phyloP scores from a whole-genome alignment of 2,329 filamentous ascomycete species.

The Fusarium scirpi region DNA sequence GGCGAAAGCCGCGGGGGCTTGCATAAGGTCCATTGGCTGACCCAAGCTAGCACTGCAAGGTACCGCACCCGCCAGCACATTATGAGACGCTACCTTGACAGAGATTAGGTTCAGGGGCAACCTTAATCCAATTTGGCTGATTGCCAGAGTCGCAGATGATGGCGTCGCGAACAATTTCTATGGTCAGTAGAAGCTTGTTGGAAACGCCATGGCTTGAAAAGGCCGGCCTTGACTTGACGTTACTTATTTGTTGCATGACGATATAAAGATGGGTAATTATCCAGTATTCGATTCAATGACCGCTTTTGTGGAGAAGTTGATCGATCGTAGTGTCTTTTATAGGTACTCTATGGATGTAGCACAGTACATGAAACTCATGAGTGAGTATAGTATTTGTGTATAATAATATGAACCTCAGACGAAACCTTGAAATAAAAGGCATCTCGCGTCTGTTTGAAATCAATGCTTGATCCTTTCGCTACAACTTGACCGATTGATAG shows the following conservation, averaged over 20 bases:
- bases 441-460: constrained; percentile 38
- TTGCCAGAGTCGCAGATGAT: constrained; percentile 14
- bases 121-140: constrained; percentile 8
- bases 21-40: constrained; percentile 20
- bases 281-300: neutral
- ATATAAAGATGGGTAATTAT: neutral
- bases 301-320: constrained; percentile 16
- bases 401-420: neutral
- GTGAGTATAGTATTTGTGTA: neutral
- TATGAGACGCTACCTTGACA: constrained; percentile 28
- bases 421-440: constrained; percentile 24
- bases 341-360: neutral
- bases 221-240: neutral
- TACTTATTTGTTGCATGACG: constrained; percentile 8
- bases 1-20: constrained; percentile 31
- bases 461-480: constrained; percentile 18
- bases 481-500: constrained; percentile 2
- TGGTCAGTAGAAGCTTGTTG: constrained; percentile 7
- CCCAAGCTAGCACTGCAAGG: constrained; percentile 35
- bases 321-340: constrained; percentile 8
- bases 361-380: neutral
- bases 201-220: constrained; percentile 25
- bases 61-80: constrained; percentile 27
- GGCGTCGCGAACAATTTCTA: constrained; percentile 4
- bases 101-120: constrained; percentile 37